These are phyloP conservation scores for Candida corydali DNA, from an alignment of 805 yeast genomes.

Conservation along the genomic window DNA sequence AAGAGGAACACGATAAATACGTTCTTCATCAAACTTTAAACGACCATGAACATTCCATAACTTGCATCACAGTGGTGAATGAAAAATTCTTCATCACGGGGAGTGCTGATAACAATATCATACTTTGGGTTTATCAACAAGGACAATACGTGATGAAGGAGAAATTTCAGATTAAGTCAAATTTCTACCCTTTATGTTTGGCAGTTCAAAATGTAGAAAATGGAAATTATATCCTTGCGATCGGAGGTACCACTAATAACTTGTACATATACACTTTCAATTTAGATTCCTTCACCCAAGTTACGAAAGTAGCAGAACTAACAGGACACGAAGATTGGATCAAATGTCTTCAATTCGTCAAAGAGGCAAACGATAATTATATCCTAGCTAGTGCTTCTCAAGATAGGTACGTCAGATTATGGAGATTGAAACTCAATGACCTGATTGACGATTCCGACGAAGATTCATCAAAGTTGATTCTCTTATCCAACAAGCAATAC, in stretches of 20 bases:
- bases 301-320: constrained; percentile 47
- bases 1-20: constrained; percentile 19
- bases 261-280: constrained; percentile 53
- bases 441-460: constrained; percentile 55
- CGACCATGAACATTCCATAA: constrained; percentile 49
- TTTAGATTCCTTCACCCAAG: constrained; percentile 11
- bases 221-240: constrained; percentile 46
- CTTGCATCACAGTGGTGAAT: constrained; percentile 44
- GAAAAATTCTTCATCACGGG: constrained; percentile 52
- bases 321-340: constrained; percentile 98
- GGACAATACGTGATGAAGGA: constrained; percentile 20
- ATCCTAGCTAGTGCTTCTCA: constrained; percentile 88
- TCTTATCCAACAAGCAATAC: constrained; percentile 71
- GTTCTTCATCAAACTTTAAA: constrained; percentile 25
- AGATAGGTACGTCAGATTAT: constrained; percentile 85
- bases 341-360: constrained; percentile 61
- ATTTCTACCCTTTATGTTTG: constrained; percentile 41
- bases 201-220: constrained; percentile 29
- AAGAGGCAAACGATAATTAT: constrained; percentile 46
- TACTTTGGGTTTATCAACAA: constrained; percentile 43
- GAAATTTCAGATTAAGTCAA: constrained; percentile 32
- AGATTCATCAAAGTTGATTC: constrained; percentile 46
- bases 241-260: constrained; percentile 66
- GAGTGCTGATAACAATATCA: constrained; percentile 56
- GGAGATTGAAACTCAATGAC: constrained; percentile 67